Evolutionary conservation across 2,329 filamentous ascomycete species (phyloP), one percentile per base, ranked within the genome.

Genomic region (Cladobotryum protrusum): DNA sequence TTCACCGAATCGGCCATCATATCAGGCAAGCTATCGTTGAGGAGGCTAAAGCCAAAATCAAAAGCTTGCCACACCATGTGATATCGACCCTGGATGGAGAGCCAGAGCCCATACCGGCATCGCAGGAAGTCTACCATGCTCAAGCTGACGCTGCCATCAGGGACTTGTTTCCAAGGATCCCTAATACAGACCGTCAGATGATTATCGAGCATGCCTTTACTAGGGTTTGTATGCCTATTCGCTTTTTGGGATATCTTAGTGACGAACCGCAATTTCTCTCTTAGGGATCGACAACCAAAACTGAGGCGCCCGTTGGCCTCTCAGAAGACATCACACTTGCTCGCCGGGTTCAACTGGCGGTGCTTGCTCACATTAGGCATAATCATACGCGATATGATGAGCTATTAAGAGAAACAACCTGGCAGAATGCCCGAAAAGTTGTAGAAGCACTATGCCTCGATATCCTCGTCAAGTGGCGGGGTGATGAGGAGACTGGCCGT

Each of bases 391-490:
- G 79, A 57, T 86, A 86, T 67, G 82, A 86, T 60, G 64, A 76
- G 50, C 68, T 85, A 15, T 67, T 85, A 14, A 75, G 65, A 58
- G 78, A 84, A 59, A 79, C 78, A 5, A 71, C 67, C 15, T 85
- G 79, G 72, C 67, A 72, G 45, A 80, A 79, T 59, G 81, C 82
- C 47, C 73, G 82, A 54, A 83, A 77, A 66, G 74, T 75, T 37
- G 81, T 85, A 41, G 79, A 85, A 57, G 66, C 73, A 32, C 68
- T 81, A 13, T 85, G 82, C 55, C 69, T 85, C 42, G 82, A 85
- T 56, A 72, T 81, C 47, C 77, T 86, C 63, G 77, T 85, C 72
- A 85, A 85, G 77, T 86, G 82, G 82, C 81, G 82, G 69, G 82
- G 82, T 49, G 82, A 86, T 57, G 82, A 86, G 63, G 82, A 86